Evolutionary conservation across 1,284 basidiomycete genomes (phyloP).

Genomic region (Cryptococcus hybrid): DNA sequence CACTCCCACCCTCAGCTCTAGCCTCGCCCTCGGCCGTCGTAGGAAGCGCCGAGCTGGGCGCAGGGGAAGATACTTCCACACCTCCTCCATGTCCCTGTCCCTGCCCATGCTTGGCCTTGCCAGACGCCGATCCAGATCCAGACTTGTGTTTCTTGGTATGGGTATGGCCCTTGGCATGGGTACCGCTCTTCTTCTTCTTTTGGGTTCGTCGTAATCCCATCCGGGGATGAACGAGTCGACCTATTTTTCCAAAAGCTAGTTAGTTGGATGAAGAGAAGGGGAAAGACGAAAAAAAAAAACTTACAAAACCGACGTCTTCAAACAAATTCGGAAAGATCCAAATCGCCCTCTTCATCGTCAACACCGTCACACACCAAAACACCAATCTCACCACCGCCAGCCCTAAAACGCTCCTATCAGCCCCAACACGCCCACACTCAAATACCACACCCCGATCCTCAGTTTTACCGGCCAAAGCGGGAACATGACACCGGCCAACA

Average conservation of each 20-base stretch:
- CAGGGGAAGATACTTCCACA: too few species aligned
- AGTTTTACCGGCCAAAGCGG: conserved; percentile 93
- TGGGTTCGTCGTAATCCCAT: conserved; percentile 97
- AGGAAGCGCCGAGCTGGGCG: too few species aligned
- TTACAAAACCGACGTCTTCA: conserved; percentile 96
- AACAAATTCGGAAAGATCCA: conserved; percentile 99
- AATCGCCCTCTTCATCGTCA: conserved; percentile 84
- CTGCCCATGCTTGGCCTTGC: too few species aligned
- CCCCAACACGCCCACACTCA: conserved; percentile 83
- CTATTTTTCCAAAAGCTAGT: conserved; percentile 51
- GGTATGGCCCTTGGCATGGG: too few species aligned
- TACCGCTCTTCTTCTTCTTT: conserved; percentile 67
- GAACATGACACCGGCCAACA: conserved; percentile 99
- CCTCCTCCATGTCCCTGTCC: too few species aligned
- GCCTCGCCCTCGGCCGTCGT: too few species aligned
- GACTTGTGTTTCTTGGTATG: too few species aligned
- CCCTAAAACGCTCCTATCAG: conserved; percentile 88
- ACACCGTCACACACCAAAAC: conserved; percentile 88
- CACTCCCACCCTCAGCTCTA: too few species aligned
- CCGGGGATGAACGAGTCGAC: conserved; percentile 96
- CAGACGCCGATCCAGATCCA: too few species aligned
- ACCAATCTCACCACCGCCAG: conserved; percentile 90
- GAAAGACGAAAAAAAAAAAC: conserved; percentile 46
- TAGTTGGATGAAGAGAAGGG: neutral
- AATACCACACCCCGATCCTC: conserved; percentile 95